Conservation (phyloP, 805 yeast genomes). For the Lipomyces kockii region DNA sequence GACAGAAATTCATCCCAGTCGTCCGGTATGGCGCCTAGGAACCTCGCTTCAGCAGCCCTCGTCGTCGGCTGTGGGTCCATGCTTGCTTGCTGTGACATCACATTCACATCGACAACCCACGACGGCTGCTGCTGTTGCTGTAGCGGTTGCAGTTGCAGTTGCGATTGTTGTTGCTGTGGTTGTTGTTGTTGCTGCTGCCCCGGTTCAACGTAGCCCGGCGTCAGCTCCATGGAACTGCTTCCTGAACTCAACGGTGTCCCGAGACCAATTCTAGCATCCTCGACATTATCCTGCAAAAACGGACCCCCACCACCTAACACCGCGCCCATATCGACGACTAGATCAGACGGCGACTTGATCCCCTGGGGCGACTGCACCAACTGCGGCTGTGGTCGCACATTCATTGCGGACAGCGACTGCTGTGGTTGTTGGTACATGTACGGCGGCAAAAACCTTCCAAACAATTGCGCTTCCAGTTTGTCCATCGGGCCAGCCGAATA, state of each 20-base stretch:
- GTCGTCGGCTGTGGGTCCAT: neutral
- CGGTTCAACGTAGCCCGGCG: neutral
- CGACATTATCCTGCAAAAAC: slow-evolving; percentile 1
- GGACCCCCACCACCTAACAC: neutral
- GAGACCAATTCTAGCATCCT: neutral
- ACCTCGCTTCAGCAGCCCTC: neutral
- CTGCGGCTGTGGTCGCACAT: neutral
- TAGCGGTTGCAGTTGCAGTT: neutral
- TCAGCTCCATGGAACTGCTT: neutral
- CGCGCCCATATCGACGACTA: slow-evolving; percentile 5
- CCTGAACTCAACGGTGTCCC: neutral
- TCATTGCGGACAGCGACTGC: neutral
- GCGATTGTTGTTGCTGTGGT: neutral
- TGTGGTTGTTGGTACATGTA: slow-evolving; percentile 62
- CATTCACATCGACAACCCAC: neutral
- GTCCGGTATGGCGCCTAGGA: slow-evolving; percentile 15
- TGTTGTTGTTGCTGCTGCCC: neutral
- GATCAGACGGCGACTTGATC: neutral
- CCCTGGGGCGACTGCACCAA: neutral
- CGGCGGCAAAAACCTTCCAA: slow-evolving; percentile 83
- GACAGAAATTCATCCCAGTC: slow-evolving; percentile 34
- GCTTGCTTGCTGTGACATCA: neutral
- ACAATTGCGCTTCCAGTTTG: slow-evolving; percentile 79
- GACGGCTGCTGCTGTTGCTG: slow-evolving; percentile 4
- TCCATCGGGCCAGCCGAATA: slow-evolving; percentile 86